Evolutionary conservation across 345 rosid species (phyloP).

Genomic region (Microthlaspi erraticum): DNA sequence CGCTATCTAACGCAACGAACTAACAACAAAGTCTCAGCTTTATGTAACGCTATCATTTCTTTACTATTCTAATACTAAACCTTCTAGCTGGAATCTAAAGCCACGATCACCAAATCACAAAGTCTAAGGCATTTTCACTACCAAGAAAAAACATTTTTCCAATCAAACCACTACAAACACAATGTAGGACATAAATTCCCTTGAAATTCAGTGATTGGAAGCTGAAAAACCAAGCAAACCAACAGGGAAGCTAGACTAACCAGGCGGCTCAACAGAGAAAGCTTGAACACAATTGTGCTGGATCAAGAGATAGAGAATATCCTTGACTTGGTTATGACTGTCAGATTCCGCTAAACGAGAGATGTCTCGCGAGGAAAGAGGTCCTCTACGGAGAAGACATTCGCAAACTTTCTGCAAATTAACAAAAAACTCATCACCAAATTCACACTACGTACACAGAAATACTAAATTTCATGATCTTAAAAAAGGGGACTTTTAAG

Average conservation of each 20-base stretch:
- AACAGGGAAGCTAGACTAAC: constrained; percentile 32
- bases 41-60: constrained; percentile 1
- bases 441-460: not conserved
- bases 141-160: not conserved
- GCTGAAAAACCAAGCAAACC: not conserved
- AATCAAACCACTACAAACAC: not conserved
- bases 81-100: not conserved
- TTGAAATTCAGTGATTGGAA: not conserved
- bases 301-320: constrained; percentile 68
- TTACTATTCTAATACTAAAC: not conserved
- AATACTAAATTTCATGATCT: not conserved
- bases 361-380: constrained; percentile 55
- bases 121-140: not conserved
- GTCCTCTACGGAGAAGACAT: constrained; percentile 75
- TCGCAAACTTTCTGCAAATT: constrained; percentile 76
- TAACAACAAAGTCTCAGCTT: not conserved
- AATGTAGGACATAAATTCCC: not conserved
- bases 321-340: constrained; percentile 55
- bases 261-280: constrained; percentile 56
- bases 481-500: not conserved
- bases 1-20: not conserved
- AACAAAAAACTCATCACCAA: not conserved
- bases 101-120: not conserved
- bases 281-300: constrained; percentile 93
- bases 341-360: constrained; percentile 51